Conservation (phyloP, 441 rosid species). For the Brassica hybrid region DNA sequence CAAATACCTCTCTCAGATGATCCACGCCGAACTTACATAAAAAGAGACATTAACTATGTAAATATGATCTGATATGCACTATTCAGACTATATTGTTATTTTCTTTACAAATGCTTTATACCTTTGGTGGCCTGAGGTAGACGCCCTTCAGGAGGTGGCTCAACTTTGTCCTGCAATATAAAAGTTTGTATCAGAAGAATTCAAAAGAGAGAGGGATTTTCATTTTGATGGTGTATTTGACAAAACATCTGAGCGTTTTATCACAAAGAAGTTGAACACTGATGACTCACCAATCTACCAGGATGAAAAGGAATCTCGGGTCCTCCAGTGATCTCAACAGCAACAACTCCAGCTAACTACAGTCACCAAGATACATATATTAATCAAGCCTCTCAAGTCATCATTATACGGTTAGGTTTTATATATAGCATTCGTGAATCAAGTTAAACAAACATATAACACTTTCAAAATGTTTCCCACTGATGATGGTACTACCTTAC, state of each 20-base stretch:
- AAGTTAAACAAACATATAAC: too few species aligned
- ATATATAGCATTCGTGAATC: neutral
- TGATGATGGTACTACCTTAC: too few species aligned
- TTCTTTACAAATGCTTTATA: slow-evolving; percentile 20
- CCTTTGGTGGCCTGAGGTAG: slow-evolving; percentile 75
- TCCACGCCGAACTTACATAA: slow-evolving; percentile 40
- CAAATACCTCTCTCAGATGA: slow-evolving; percentile 64
- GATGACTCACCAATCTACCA: slow-evolving; percentile 60
- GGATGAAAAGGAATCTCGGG: slow-evolving; percentile 85
- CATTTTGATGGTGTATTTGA: neutral
- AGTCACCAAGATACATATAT: slow-evolving; percentile 8
- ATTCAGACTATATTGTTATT: neutral
- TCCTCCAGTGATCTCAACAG: slow-evolving; percentile 78
- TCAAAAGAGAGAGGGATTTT: neutral
- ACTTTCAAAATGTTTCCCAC: too few species aligned
- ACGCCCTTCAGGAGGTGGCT: slow-evolving; percentile 78
- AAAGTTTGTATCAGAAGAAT: neutral
- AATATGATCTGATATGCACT: too few species aligned
- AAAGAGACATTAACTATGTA: too few species aligned
- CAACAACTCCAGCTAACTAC: slow-evolving; percentile 71
- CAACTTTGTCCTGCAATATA: slow-evolving; percentile 59
- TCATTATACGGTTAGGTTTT: neutral
- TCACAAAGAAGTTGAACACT: neutral
- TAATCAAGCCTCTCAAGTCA: neutral
- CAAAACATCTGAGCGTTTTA: too few species aligned